Conservation (phyloP, 768 basidiomycete species). For the Cyclocybe aegerita region DNA sequence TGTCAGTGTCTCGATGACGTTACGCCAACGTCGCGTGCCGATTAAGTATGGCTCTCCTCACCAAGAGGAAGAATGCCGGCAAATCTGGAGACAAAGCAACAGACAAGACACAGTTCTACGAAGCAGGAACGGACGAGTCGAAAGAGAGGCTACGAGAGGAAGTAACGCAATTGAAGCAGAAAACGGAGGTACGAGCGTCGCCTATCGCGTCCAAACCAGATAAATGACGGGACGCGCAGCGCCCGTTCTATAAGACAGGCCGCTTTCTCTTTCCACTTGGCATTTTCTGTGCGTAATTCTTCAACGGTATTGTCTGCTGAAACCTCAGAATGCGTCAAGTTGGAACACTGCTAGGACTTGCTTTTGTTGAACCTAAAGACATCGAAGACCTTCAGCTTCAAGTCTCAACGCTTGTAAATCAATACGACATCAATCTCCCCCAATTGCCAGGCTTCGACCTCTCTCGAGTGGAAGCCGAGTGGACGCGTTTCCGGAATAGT, state of each 20-base stretch:
- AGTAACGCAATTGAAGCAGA: constrained; percentile 17
- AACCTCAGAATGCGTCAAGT: constrained; percentile 38
- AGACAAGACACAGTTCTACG: background rate
- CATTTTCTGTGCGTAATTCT: constrained; percentile 45
- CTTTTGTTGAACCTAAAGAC: constrained; percentile 65
- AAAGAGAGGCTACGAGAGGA: constrained; percentile 17
- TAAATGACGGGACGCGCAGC: constrained; percentile 5
- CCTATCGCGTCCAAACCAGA: too few species aligned
- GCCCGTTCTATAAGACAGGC: constrained; percentile 32
- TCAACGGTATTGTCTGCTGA: background rate
- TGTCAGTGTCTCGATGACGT: too few species aligned
- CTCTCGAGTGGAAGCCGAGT: constrained; percentile 68
- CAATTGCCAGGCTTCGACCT: constrained; percentile 66
- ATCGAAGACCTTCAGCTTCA: constrained; percentile 70
- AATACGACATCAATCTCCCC: constrained; percentile 68
- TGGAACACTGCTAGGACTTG: constrained; percentile 61
- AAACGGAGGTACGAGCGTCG: constrained; percentile 6
- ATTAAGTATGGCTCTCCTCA: too few species aligned
- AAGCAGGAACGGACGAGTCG: constrained; percentile 3
- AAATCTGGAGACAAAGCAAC: constrained; percentile 5
- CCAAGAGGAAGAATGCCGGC: too few species aligned
- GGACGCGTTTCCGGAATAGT: constrained; percentile 61
- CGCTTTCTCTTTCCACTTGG: constrained; percentile 75
- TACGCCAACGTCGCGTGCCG: too few species aligned
- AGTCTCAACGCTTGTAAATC: constrained; percentile 62